phyloP scores from a whole-genome alignment of 2,329 filamentous ascomycete genomes.

The Colletotrichum theobromicola region DNA sequence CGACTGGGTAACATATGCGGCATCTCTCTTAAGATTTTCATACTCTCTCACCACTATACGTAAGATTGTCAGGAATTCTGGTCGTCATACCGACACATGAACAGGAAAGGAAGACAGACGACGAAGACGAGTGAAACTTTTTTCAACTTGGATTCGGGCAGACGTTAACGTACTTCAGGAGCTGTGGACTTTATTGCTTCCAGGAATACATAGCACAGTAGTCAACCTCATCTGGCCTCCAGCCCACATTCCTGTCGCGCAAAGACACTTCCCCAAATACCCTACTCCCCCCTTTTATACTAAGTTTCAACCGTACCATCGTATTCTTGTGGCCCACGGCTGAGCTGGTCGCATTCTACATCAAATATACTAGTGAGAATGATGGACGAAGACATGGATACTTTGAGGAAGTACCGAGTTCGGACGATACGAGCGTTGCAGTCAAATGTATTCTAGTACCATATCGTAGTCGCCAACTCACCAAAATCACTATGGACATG shows the following conservation, averaged over 20 bases:
- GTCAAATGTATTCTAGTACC: accelerated
- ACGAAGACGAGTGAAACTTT: background rate
- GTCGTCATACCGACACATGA: no score
- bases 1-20: no score
- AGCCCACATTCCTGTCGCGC: no score
- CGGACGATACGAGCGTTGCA: background rate
- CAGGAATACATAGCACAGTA: no score
- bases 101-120: background rate
- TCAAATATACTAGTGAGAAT: accelerated
- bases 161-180: no score
- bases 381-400: background rate
- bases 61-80: no score
- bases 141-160: background rate
- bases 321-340: accelerated
- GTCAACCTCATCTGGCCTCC: no score
- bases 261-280: background rate
- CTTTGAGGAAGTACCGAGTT: background rate
- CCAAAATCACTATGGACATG: accelerated
- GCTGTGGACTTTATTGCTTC: background rate
- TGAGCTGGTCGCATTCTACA: accelerated
- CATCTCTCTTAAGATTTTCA: no score
- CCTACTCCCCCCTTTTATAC: accelerated
- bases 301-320: background rate
- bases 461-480: accelerated
- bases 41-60: no score